Evolutionary conservation across 106 monocot genomes (phyloP), one percentile per base, ranked within the genome.

Genomic region (Agapanthus africanus): DNA sequence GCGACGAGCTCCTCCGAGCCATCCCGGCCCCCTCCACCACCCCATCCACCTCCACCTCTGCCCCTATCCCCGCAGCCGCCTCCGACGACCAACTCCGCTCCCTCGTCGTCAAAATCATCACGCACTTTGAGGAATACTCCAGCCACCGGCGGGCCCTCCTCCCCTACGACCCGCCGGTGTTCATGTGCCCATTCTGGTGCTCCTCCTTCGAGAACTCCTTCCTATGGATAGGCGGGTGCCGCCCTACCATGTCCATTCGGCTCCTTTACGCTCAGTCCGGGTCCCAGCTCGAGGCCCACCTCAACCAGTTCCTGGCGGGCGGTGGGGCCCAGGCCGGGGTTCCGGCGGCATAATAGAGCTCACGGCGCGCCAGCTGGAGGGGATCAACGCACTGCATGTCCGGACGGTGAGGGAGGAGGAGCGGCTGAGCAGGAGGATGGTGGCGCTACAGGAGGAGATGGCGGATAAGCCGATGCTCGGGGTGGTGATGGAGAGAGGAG

Each of bases 391-490:
- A 16, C 37, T 63, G 63, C 63, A 63, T 36, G 1, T 9, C 21
- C 18, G 37, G 63, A 63, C 63, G n/a, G 5, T 37, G 34, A 22
- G 21, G 21, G 63, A 36, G 63, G 63, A 63, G 63, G 63, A 63
- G 19, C 6, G 13, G 23, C 40, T 66, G 32, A n/a, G 11, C 10
- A 6, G 40, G 40, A 66, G 23, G 66, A 9, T 42, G 41, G 41
- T 22, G 41, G 23, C 39, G 66, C 18, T 78, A 70, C 84, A 81
- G 40, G 84, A 85, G 67, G 67, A 64, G 50, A 37, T 85, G 11
- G 84, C 80, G 16, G 84, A 78, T 68, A 40, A 54, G 46, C 80
- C 80, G 25, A 30, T 78, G n/a, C 73, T 85, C 19, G 65, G 73
- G 9, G 19, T 71, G 46, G 67, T 54, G n/a, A 66, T 4, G 37